Conservation (phyloP, 768 basidiomycete species). For the Mycena indigotica region DNA sequence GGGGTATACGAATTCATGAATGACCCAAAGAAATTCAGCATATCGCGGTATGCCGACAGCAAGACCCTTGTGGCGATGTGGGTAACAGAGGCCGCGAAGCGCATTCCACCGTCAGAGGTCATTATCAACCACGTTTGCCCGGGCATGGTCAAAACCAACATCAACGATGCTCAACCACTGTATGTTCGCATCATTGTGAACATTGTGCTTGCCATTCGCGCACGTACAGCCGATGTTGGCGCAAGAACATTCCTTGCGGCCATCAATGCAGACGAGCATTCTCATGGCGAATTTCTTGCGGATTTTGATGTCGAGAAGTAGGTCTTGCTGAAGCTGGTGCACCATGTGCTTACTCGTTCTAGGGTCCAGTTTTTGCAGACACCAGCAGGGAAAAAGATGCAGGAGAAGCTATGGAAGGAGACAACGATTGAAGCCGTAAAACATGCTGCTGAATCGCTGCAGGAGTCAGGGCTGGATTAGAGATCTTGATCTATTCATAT, state of each 20-base stretch:
- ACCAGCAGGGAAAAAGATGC: slow-evolving; percentile 16
- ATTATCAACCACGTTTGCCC: slow-evolving; percentile 27
- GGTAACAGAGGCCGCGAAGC: slow-evolving; percentile 16
- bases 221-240: slow-evolving; percentile 20
- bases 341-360: background rate
- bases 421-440: slow-evolving; percentile 9
- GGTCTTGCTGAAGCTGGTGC: background rate
- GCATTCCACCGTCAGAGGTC: slow-evolving; percentile 18
- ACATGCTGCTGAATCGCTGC: slow-evolving; percentile 10
- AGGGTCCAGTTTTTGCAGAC: slow-evolving; percentile 13
- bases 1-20: slow-evolving; percentile 18
- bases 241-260: slow-evolving; percentile 18
- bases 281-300: slow-evolving; percentile 20
- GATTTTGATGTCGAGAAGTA: slow-evolving; percentile 14
- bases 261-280: slow-evolving; percentile 13
- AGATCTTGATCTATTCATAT: no score
- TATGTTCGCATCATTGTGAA: background rate
- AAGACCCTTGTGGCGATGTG: slow-evolving; percentile 22
- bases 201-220: slow-evolving; percentile 1
- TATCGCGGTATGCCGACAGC: slow-evolving; percentile 19
- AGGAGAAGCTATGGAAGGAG: slow-evolving; percentile 21
- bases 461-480: slow-evolving; percentile 4
- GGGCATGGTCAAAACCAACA: slow-evolving; percentile 19
- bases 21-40: slow-evolving; percentile 7
- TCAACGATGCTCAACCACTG: slow-evolving; percentile 11